Evolutionary conservation across 2,329 filamentous ascomycete genomes (phyloP), one percentile per base, ranked within the genome.

Genomic region (Colletotrichum noveboracense): DNA sequence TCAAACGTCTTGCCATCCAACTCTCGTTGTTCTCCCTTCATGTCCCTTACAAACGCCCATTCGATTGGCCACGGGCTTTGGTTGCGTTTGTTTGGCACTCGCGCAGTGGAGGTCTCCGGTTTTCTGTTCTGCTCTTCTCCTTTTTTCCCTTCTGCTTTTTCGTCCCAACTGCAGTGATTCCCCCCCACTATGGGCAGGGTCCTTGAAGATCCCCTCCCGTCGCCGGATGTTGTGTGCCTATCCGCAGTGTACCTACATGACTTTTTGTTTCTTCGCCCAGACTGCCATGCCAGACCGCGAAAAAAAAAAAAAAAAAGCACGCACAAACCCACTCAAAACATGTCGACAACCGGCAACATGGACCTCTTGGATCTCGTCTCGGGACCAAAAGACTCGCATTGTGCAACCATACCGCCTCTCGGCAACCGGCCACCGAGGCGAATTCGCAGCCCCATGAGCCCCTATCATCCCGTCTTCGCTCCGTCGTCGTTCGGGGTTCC

Each of bases 381-480:
- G 70, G 70, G 62, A 56, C 43, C 38, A 65, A 21, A 61, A 48
- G 30, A 58, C 62, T 73, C 70, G 62, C 73, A 48, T 68, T 43
- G 26, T 67, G 14, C 36, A 61, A 48, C 52, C 65, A 30, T 58
- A 1, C 26, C 26, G 30, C 36, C 34, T 58, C 48, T 71, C 71
- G 48, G 71, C 71, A 52, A 36, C n/a, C 61, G 32, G 32, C 61
- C 34, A n/a, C 66, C 66, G 30, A 71, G 67, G 67, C 68, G 58
- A 67, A 67, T 43, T 48, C 18, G 34, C 43, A 21, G 43, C n/a
- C 43, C n/a, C 43, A 52, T 52, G 61, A n/a, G 13, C 55, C 34
- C 58, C 70, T 38, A 76, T 69, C 70, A 52, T 69, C 70, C 69
- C 74, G 24, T 76, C 74, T 76, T 74, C 70, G 48, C 64, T 68